Conservation (phyloP, 192 early-diverging fungal genomes). For the Lunasporangiospora selenospora region DNA sequence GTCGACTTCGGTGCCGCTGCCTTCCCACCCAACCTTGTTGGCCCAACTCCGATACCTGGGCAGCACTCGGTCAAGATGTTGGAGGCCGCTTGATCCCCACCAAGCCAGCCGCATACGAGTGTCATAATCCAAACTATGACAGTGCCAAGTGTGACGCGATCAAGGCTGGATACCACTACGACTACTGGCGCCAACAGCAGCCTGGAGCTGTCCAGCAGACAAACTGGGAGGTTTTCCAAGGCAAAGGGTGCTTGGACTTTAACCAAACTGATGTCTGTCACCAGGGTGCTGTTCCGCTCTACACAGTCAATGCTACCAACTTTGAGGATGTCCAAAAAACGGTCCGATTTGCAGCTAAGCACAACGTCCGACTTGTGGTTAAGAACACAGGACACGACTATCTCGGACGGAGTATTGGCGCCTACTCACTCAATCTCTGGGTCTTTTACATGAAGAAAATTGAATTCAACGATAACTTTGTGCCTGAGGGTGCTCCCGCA, state of each 20-base stretch:
- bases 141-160: conserved; percentile 36
- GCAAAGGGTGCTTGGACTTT: conserved; percentile 13
- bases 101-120: conserved; percentile 27
- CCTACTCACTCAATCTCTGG: conserved; percentile 56
- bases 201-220: conserved; percentile 20
- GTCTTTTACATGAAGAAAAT: conserved; percentile 50
- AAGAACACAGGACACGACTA: conserved; percentile 65
- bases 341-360: conserved; percentile 39
- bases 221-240: conserved; percentile 16
- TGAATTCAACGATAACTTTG: conserved; percentile 26
- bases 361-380: conserved; percentile 57
- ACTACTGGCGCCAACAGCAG: conserved; percentile 15
- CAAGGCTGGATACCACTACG: conserved; percentile 29
- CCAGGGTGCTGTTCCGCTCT: conserved; percentile 41
- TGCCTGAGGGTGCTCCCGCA: conserved; percentile 17
- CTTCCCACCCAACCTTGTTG: conserved; percentile 28
- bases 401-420: conserved; percentile 51
- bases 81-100: conserved; percentile 25
- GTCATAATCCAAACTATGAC: conserved; percentile 38
- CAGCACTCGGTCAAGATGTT: conserved; percentile 14
- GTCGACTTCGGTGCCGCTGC: conserved; percentile 10
- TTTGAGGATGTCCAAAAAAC: conserved; percentile 32
- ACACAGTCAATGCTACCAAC: conserved; percentile 37
- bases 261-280: conserved; percentile 34
- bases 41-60: conserved; percentile 29